Base-by-base conservation (phyloP, 371 early-diverging fungal species). In the Dinochytrium kinnereticum region DNA sequence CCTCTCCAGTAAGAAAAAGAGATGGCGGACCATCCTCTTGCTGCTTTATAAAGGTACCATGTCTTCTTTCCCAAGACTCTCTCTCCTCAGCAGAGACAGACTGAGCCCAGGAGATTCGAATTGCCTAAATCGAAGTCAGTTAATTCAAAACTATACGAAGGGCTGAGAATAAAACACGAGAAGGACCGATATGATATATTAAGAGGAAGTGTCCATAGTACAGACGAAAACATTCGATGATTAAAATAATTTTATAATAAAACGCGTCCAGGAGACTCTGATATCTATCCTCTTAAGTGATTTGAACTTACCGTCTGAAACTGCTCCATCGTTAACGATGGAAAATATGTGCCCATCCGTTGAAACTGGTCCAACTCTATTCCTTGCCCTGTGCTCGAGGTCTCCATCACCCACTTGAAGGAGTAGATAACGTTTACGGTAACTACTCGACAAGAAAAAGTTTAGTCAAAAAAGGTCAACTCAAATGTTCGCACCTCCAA, bases 401-500 rank as follows among this genome's bases (percentile, higher is more conserved):
- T 40, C n/a, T 66, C 40, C 30, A 66, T 13, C 3, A 40, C 66
- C 66, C 66, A 66, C 28, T 49, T 66, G 66, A 38, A 66, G 5
- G 26, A 26, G 30, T 7, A 66, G 37, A 61, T 28, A 34, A 61
- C 37, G 37, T 61, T 61, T 5, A 61, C 34, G 19, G 37, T 61
- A 36, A 37, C 61, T 61, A 7, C 2, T 24, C 7, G 30, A 7
- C 5, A 15, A 34, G 37, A 3, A 13, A 53, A 21, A 24, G 5
- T 13, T 53, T 53, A n/a, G 13, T 15, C 5, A 24, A 13, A 26
- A 53, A 31, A 13, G 7, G 61, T n/a, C n/a, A n/a, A n/a, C n/a
- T n/a, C n/a, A 61, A 34, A 34, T 13, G 61, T 34, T 3, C 36
- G 7, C 7, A 15, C 10, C 7, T 61, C 30, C 61, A 7, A 61